Evolutionary conservation across 805 yeast genomes (phyloP), one percentile per base, ranked within the genome.

Genomic region (Tetrapisispora fleetii): DNA sequence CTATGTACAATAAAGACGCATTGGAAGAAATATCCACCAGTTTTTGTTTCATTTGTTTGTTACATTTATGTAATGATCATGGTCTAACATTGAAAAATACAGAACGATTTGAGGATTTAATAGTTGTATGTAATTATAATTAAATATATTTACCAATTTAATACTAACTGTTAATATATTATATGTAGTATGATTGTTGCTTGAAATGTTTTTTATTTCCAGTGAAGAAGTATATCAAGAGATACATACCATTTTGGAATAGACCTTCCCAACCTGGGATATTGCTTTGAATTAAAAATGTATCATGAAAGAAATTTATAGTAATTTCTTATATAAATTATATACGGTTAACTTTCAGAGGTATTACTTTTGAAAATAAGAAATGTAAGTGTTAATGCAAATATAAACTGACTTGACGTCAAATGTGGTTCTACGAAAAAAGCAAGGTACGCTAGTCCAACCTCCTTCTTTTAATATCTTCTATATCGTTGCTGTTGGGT

Each of bases 21-120:
- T 69, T 73, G 54, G 75, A 74, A 45, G 95, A 88, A 46, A 65
- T 89, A 8, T 83, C 95, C 1, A 87, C 95, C 1, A 83, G 95
- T 65, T 85, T 85, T 63, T 85, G 86, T 58, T 88, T 88, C 57
- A 85, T 88, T 50, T 85, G 95, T 56, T 67, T 87, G 58, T 67
- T 88, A 35, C 96, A 88, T 67, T 69, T 88, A 54, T 95, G 95
- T 14, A 88, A 89, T 60, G 96, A 88, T 62, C 81, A 85, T 58
- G 91, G 90, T 1, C 69, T 88, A 30, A 60, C 69, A 7, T 74
- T 88, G 8, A 68, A 71, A 17, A 76, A 77, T 51, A 75, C 69
- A 10, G 76, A 69, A 7, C 61, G 64, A 21, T 68, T 54, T 38
- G 58, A 56, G 18, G 67, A 66, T 43, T 48, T 66, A 28, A 46